Evolutionary conservation across 2,329 filamentous ascomycete species (phyloP).

Genomic region (Leptographium radiaticola): DNA sequence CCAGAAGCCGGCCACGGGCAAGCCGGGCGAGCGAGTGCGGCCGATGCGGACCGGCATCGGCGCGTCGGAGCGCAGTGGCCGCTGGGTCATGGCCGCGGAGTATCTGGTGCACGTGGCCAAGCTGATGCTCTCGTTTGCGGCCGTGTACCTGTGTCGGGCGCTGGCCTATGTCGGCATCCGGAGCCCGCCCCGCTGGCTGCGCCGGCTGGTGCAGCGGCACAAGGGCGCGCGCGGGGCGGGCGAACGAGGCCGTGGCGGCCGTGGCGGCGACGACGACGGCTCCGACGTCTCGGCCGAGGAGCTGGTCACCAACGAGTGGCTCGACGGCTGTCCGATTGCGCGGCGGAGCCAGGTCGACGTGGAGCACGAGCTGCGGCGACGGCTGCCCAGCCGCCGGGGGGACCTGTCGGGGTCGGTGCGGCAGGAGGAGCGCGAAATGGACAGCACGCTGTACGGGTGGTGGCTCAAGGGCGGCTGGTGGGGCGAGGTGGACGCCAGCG

Average conservation of each 20-base stretch:
- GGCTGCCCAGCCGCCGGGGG: constrained; percentile 24
- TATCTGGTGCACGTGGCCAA: constrained; percentile 65
- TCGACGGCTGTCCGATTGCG: constrained; percentile 28
- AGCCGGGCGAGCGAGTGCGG: constrained; percentile 27
- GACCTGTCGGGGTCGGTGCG: constrained; percentile 12
- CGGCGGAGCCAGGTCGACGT: constrained; percentile 42
- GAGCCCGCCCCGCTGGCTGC: constrained; percentile 51
- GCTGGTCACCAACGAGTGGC: constrained; percentile 2
- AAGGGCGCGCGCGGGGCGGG: constrained; percentile 15
- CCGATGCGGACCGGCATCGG: constrained; percentile 54
- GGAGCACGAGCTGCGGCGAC: constrained; percentile 61
- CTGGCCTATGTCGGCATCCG: constrained; percentile 48
- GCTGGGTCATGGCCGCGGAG: constrained; percentile 64
- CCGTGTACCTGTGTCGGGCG: constrained; percentile 37
- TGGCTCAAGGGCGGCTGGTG: constrained; percentile 78
- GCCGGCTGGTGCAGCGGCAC: constrained; percentile 32
- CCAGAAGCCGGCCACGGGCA: constrained; percentile 38
- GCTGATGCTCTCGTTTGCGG: constrained; percentile 46
- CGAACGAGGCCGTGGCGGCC: constrained; percentile 3
- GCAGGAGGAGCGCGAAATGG: constrained; percentile 50
- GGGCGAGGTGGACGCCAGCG: constrained; percentile 69
- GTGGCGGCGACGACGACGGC: constrained; percentile 11
- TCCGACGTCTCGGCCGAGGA: constrained; percentile 6
- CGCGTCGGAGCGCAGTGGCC: constrained; percentile 61
- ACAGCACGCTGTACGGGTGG: constrained; percentile 67